Percentiles rank a stretch among this genome's conserved stretches.
Evolutionary conservation across 2,329 filamentous ascomycete species (phyloP).

Genomic region (Neofusicoccum laricinum): DNA sequence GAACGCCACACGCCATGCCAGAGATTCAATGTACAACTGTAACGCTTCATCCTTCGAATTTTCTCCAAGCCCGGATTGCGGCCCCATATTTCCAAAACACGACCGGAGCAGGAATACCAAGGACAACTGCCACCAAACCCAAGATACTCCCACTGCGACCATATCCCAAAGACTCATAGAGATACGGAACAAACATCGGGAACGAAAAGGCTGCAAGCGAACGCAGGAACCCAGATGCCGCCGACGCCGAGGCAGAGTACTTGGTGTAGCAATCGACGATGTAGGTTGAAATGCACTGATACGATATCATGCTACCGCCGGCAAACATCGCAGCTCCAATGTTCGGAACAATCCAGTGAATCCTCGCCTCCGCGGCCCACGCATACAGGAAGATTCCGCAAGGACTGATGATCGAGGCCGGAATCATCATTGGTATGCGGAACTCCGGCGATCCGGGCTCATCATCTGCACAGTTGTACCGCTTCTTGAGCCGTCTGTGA

Average conservation of each 20-base stretch:
- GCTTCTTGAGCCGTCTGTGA: slow-evolving; percentile 46
- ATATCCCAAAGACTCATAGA: slow-evolving; percentile 46
- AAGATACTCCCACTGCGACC: slow-evolving; percentile 51
- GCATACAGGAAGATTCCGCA: slow-evolving; percentile 57
- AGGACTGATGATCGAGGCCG: slow-evolving; percentile 52
- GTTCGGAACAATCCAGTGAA: slow-evolving; percentile 56
- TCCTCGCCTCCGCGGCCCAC: slow-evolving; percentile 50
- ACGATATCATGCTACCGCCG: slow-evolving; percentile 44
- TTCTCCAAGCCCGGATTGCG: slow-evolving; percentile 43
- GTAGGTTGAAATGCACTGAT: slow-evolving; percentile 53
- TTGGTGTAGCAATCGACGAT: slow-evolving; percentile 52
- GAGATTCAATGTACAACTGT: background rate
- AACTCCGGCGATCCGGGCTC: slow-evolving; percentile 44
- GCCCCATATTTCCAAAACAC: slow-evolving; percentile 50
- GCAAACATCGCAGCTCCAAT: slow-evolving; percentile 53
- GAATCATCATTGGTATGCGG: slow-evolving; percentile 51
- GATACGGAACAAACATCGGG: slow-evolving; percentile 43
- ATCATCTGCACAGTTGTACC: slow-evolving; percentile 31
- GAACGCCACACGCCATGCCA: background rate
- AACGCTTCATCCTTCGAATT: background rate
- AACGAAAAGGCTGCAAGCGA: slow-evolving; percentile 46
- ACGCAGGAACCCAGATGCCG: slow-evolving; percentile 48
- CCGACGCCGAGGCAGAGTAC: slow-evolving; percentile 50
- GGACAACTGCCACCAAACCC: slow-evolving; percentile 42
- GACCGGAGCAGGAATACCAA: slow-evolving; percentile 48